A percentile compares a stretch with the other conserved stretches of the same genome.
These are phyloP conservation scores for Russula foetens DNA, from an alignment of 768 basidiomycete genomes.

Conservation along the genomic window DNA sequence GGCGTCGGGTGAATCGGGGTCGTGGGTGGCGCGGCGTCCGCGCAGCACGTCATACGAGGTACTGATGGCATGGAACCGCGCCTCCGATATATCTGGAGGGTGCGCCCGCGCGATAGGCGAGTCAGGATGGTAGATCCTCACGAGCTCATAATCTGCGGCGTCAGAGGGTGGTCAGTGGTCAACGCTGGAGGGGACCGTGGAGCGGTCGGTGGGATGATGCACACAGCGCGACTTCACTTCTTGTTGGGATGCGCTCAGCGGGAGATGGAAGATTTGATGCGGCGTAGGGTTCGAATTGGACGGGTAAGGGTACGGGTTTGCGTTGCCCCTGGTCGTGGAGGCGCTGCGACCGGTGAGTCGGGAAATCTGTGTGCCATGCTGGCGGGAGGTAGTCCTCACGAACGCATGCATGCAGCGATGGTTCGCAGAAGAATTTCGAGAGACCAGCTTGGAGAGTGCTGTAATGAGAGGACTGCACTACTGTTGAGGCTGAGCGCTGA, in stretches of 20 bases:
- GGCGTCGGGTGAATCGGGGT: constrained; percentile 21
- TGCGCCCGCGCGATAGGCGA: constrained; percentile 37
- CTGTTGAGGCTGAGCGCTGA: too few relatives aligned
- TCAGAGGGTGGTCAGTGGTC: background rate
- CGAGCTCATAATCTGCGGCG: constrained; percentile 67
- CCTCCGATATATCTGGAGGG: constrained; percentile 45
- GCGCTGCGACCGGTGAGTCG: background rate
- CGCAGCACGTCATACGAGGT: constrained; percentile 59
- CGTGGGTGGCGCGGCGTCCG: constrained; percentile 32
- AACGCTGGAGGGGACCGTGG: constrained; percentile 14
- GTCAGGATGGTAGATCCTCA: constrained; percentile 73
- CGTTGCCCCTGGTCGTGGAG: constrained; percentile 18
- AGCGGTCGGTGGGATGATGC: constrained; percentile 14
- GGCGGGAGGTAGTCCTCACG: background rate
- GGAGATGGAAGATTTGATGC: constrained; percentile 36
- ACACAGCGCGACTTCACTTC: constrained; percentile 34
- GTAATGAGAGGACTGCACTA: too few relatives aligned
- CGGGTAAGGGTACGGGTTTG: constrained; percentile 31
- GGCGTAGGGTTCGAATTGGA: constrained; percentile 28
- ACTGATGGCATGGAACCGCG: constrained; percentile 61
- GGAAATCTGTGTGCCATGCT: background rate
- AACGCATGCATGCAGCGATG: background rate
- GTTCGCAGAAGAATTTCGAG: background rate
- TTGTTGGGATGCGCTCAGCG: constrained; percentile 26
- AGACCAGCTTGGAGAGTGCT: too few relatives aligned